Base-by-base conservation (phyloP, 2,329 filamentous ascomycete genomes). In the Fusarium sublunatum region DNA sequence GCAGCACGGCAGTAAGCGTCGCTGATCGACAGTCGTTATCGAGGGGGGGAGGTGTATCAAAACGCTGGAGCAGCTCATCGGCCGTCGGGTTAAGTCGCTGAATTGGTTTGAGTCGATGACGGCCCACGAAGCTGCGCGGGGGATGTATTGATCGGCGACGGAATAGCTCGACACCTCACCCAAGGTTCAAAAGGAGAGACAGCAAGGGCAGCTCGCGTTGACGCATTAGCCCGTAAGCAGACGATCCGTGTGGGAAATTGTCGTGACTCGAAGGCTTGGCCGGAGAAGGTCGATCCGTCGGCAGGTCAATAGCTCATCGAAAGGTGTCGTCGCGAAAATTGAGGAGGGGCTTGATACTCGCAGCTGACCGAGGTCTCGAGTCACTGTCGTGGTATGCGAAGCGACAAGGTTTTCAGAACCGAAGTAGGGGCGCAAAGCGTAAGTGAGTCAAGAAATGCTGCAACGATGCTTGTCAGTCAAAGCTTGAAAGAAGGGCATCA, bases 141-240 rank as follows among this genome's bases (percentile, higher is more conserved):
- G 51, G 38, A 38, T 13, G 11, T 47, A 46, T 55, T 53, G 61
- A 58, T 59, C 45, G 60, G 58, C 41, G 58, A 58, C 50, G 53
- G 19, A 67, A 50, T 52, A 51, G 64, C 48, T 69, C 51, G 64
- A 65, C 57, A 67, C 60, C 63, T 72, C 67, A 74, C 68, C 72
- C 69, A 60, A 70, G 69, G 65, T 69, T 74, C 65, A 70, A 67
- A 67, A 71, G 64, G 70, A 73, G 65, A 68, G 72, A 72, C 53
- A 69, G 65, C 57, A 67, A 64, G 58, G 60, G 68, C 62, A 71
- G 68, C 74, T 76, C 75, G 74, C 73, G 74, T 77, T 74, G 72
- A 73, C 72, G 75, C 77, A 79, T 78, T 74, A 69, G 73, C 72
- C 67, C 71, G 61, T 56, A 47, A 49, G 58, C 60, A 58, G 57